Base-by-base conservation (phyloP, 169 alveolate species). In the Eimeria praecox region DNA sequence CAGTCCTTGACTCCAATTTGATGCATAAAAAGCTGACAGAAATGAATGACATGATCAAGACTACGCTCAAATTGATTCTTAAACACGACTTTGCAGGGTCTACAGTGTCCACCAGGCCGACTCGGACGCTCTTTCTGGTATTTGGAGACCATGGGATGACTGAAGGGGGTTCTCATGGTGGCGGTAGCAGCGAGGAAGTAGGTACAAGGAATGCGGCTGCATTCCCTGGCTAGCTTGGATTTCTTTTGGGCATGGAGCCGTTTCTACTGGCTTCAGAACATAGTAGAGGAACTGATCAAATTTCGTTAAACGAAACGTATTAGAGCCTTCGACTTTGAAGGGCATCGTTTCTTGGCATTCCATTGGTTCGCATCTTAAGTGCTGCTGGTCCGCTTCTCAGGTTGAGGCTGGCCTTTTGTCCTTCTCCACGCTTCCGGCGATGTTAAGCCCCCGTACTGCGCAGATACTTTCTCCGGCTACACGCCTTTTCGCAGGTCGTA, bases 81-180 rank as follows among this genome's bases (percentile, higher is more conserved):
- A 62, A 35, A 9, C 54, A 87, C 71, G 16, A 38, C 40, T 16
- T 30, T 33, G 62, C n/a, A n/a, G n/a, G n/a, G n/a, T n/a, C 9
- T 12, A 9, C 75, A 35, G 52, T 6, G 22, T 18, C 93, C n/a
- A 27, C 82, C 46, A 38, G 62, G 78, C 62, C 62, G 5, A n/a
- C 24, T 18, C 38, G 62, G 44, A 97, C 98, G 5, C 86, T 97
- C 5, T 71, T 97, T n/a, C 46, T 98, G 44, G 94, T 97, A 1
- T 77, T 97, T 56, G 98, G 98, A 12, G 99, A 98, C 94, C 99
- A 97, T 95, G 98, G 99, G 9, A 97, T 97, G 98, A 97, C 99
- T 27, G 98, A 96, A 30, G 96, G 83, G 5, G 99, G 99, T 4
- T 97, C 97, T 85, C 98, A 98, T 86, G 98, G 98, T 40, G 98